Conservation (phyloP, 768 basidiomycete genomes). For the Lactifluus subvellereus region DNA sequence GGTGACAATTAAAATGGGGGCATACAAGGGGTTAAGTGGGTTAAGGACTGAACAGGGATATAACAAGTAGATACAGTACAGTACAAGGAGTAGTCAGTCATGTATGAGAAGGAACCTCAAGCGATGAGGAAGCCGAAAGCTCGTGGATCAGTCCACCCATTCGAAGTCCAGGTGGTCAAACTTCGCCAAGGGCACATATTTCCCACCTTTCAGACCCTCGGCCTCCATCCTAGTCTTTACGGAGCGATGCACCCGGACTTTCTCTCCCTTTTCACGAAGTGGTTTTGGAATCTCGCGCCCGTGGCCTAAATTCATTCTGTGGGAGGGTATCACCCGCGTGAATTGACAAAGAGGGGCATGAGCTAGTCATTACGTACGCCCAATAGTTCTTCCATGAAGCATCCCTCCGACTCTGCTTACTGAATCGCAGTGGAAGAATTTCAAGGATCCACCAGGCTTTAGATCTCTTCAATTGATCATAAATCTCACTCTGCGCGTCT, state of each 20-base stretch:
- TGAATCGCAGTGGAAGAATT: slow-evolving; percentile 29
- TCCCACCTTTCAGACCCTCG: slow-evolving; percentile 25
- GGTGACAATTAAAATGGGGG: too few relatives aligned
- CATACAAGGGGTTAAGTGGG: too few relatives aligned
- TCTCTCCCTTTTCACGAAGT: background rate
- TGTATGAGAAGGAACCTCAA: too few relatives aligned
- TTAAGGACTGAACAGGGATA: too few relatives aligned
- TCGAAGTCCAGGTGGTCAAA: slow-evolving; percentile 21
- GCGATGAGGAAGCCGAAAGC: too few relatives aligned
- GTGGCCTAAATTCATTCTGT: slow-evolving; percentile 5
- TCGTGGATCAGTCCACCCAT: slow-evolving; percentile 26
- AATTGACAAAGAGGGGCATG: background rate
- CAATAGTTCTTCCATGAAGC: background rate
- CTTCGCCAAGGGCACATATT: slow-evolving; percentile 31
- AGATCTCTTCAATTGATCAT: slow-evolving; percentile 51
- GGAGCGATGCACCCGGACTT: slow-evolving; percentile 4
- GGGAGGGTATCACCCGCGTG: background rate
- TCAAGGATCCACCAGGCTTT: slow-evolving; percentile 66
- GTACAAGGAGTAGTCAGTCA: too few relatives aligned
- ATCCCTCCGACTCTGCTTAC: background rate
- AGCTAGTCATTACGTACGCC: background rate
- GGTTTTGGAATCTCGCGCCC: background rate
- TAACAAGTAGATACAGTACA: too few relatives aligned
- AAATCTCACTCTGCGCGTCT: slow-evolving; percentile 47
- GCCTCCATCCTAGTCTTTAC: slow-evolving; percentile 17